Base-by-base conservation (phyloP, 2,329 filamentous ascomycete species). In the Trichoderma simmonsii region DNA sequence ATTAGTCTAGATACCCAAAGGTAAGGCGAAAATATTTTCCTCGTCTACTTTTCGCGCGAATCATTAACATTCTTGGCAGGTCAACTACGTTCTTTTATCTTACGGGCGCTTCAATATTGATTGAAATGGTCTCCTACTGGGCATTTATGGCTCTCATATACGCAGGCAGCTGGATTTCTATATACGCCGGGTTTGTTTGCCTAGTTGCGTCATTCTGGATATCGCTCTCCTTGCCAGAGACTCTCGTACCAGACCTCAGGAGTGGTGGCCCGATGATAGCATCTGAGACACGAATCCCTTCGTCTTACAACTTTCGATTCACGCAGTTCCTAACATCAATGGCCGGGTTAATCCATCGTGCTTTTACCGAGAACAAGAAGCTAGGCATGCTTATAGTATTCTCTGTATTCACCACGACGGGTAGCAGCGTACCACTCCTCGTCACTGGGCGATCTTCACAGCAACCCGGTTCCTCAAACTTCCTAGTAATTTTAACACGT, bases 51-150 rank as follows among this genome's bases (percentile, higher is more conserved):
- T 59, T 59, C 3, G 51, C 18, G 34, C 51, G 11, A 59, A 67
- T 43, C 4, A 30, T 59, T 67, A 67, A 67, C 64, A 59, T 59
- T 11, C 64, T 59, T 32, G 51, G 64, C 64, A 32, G 64, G 54
- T 59, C 51, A 59, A 67, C 64, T 30, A 43, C 24, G 12, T 67
- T 67, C 51, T 67, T 67, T 59, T 59, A 59, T 59, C 64, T 67
- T 32, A 67, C 51, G 18, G 51, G 51, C 11, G 64, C 64, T 59
- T 18, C 15, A 24, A 67, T 67, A 43, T 24, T 12, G 24, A 43
- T 24, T 32, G 15, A 30, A 59, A 18, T 67, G 51, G 32, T 67
- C 64, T 67, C 64, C 64, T 67, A 57, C 26, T 24, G 32, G 32
- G 24, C 57, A 39, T 43, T 67, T 9, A 15, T 67, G 51, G 24